phyloP scores from a whole-genome alignment of 2,329 filamentous ascomycete species.

The Bretziella fagacearum region DNA sequence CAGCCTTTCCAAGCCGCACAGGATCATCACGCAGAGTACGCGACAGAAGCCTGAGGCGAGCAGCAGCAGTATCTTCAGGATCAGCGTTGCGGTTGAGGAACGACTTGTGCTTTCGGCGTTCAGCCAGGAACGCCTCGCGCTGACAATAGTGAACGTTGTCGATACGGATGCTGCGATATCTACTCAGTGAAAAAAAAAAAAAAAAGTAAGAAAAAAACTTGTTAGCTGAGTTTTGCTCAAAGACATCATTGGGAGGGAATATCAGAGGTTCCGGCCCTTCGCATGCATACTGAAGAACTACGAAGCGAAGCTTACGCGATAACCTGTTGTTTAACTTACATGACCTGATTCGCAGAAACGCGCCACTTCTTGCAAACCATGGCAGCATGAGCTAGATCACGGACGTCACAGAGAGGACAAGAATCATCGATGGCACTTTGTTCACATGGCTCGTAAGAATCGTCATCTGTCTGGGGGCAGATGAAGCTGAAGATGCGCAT shows the following conservation, averaged over 20 bases:
- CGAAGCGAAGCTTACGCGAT: not conserved
- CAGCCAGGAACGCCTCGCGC: constrained; percentile 64
- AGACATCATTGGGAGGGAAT: not conserved
- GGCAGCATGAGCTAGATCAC: constrained; percentile 68
- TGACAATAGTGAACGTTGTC: constrained; percentile 91
- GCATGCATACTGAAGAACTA: not conserved
- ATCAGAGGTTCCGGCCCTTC: not conserved
- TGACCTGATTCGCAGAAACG: constrained; percentile 29
- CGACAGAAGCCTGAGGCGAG: constrained; percentile 61
- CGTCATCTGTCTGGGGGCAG: constrained; percentile 66
- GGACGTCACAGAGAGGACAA: constrained; percentile 87
- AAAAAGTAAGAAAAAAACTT: not conserved
- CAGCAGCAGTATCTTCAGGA: constrained; percentile 61
- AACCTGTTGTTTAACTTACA: no score
- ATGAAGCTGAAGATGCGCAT: constrained; percentile 63
- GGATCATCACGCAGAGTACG: constrained; percentile 67
- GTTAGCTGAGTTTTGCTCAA: not conserved
- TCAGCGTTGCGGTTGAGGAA: constrained; percentile 62
- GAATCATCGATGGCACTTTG: constrained; percentile 59
- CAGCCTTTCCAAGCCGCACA: constrained; percentile 47
- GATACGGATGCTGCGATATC: constrained; percentile 79
- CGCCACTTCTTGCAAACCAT: constrained; percentile 60
- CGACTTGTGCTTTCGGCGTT: constrained; percentile 57
- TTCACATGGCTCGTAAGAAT: constrained; percentile 68
- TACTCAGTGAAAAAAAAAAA: constrained; percentile 22